These are phyloP conservation scores for Pulveroboletus sp. DNA, from an alignment of 768 basidiomycete species.

Conservation along the genomic window DNA sequence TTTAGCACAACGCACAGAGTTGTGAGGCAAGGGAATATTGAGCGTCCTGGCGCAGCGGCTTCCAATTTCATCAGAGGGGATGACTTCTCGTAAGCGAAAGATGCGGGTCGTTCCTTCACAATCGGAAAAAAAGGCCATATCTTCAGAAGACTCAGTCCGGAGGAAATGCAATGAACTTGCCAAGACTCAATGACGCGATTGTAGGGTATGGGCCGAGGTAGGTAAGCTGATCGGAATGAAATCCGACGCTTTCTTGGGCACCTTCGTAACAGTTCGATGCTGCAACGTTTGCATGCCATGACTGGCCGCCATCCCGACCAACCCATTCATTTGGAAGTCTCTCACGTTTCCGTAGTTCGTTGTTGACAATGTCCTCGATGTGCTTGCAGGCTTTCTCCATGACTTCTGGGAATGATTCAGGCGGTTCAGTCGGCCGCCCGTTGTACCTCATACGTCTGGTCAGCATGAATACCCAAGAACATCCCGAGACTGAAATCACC, in stretches of 20 bases:
- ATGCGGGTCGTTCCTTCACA: constrained; percentile 57
- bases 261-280: constrained; percentile 84
- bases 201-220: constrained; percentile 82
- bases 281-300: constrained; percentile 81
- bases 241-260: constrained; percentile 76
- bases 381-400: constrained; percentile 80
- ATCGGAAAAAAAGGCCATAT: not conserved
- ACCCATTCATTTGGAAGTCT: constrained; percentile 63
- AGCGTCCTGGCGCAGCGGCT: constrained; percentile 64
- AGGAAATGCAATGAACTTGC: constrained; percentile 41
- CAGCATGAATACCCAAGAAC: constrained; percentile 3
- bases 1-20: constrained; percentile 52
- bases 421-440: constrained; percentile 57
- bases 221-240: constrained; percentile 77
- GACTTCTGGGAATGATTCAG: constrained; percentile 51
- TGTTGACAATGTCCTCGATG: constrained; percentile 67
- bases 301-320: constrained; percentile 18
- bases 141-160: too few species aligned
- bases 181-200: constrained; percentile 80
- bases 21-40: constrained; percentile 73
- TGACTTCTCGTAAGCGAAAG: constrained; percentile 75
- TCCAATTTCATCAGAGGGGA: constrained; percentile 57
- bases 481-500: constrained; percentile 40
- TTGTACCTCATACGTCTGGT: constrained; percentile 60
- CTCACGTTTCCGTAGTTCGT: constrained; percentile 57